Conservation (phyloP, 306 rosid species). For the Vigna mungo region DNA sequence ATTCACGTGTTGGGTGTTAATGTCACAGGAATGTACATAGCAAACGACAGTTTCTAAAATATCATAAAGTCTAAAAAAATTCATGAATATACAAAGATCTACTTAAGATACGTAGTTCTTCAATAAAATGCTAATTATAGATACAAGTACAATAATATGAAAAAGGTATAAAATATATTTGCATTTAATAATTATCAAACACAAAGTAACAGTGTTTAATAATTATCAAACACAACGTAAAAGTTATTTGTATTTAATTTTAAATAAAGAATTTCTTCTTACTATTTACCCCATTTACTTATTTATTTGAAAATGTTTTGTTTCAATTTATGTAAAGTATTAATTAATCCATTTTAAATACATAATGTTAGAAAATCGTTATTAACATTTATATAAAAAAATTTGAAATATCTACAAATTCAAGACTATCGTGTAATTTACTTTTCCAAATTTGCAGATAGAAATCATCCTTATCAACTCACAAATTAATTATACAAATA, state of each 20-base stretch:
- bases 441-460: not conserved
- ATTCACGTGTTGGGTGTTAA: conserved; percentile 18
- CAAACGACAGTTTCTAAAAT: not conserved
- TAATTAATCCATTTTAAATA: not conserved
- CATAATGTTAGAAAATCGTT: not conserved
- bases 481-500: not conserved
- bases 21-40: not conserved
- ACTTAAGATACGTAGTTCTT: not conserved
- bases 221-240: not conserved
- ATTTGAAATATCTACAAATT: not conserved
- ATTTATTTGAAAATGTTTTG: not conserved
- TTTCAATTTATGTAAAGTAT: not conserved
- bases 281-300: not conserved
- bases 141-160: not conserved
- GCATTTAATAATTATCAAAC: not conserved
- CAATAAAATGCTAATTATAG: not conserved
- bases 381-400: not conserved
- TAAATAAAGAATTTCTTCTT: not conserved
- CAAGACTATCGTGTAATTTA: not conserved
- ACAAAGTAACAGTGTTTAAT: not conserved
- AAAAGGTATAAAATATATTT: not conserved
- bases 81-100: not conserved
- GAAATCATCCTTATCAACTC: not conserved
- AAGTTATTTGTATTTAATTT: not conserved
- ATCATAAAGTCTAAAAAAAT: not conserved